phyloP scores from a whole-genome alignment of 257 asterid species.

The Parsonsia alboflavescens region DNA sequence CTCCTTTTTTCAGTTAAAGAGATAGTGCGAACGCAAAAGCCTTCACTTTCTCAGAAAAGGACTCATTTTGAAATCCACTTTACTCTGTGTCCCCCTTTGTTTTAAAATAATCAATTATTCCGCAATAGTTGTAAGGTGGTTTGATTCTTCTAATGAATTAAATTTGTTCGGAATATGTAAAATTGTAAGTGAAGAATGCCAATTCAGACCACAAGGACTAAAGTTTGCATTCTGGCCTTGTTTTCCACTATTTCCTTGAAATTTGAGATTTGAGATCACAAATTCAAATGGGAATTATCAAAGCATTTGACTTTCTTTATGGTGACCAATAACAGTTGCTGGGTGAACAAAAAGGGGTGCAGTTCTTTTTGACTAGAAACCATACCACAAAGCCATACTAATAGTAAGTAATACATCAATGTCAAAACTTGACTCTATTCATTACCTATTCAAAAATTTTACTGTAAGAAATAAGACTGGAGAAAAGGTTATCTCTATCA shows the following conservation, averaged over 20 bases:
- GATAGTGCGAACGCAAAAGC: conserved; percentile 11
- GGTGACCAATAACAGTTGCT: background rate
- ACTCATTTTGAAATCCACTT: background rate
- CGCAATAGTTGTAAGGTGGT: too few species aligned
- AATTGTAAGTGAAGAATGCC: too few species aligned
- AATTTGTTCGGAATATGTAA: too few species aligned
- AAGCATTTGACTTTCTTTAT: background rate
- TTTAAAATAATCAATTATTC: too few species aligned
- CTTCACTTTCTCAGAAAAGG: conserved; percentile 19
- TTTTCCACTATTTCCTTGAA: too few species aligned
- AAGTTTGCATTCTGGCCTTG: background rate
- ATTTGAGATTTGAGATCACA: background rate
- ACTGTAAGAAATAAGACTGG: too few species aligned
- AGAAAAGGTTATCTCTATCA: background rate
- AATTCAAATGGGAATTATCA: background rate
- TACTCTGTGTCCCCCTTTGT: too few species aligned
- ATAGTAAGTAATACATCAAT: too few species aligned
- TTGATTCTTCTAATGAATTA: too few species aligned
- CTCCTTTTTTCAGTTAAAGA: background rate
- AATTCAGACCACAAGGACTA: too few species aligned
- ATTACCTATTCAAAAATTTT: background rate
- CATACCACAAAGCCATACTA: background rate
- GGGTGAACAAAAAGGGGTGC: background rate
- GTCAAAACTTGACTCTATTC: background rate
- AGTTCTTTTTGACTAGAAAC: background rate